Percentiles rank a stretch among this genome's conserved stretches.
These are phyloP conservation scores for Sordariomycetes sp. DNA, from an alignment of 2,329 filamentous ascomycete species.

Conservation along the genomic window DNA sequence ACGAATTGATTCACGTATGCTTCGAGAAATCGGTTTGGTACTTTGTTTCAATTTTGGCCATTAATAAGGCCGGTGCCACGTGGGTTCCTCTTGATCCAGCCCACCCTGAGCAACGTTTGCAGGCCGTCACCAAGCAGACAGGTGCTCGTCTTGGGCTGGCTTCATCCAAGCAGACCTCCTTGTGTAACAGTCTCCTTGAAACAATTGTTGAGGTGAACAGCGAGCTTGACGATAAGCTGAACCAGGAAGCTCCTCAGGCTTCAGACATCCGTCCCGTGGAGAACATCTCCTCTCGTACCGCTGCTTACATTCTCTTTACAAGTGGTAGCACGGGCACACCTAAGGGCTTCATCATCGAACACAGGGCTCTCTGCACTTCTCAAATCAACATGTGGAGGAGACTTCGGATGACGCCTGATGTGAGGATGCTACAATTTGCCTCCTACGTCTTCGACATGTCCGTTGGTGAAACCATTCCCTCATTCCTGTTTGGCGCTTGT, in stretches of 20 bases:
- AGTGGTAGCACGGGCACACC: slow-evolving; percentile 1
- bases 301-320: slow-evolving; percentile 3
- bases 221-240: slow-evolving; percentile 5
- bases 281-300: slow-evolving; percentile 2
- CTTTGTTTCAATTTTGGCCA: slow-evolving; percentile 3
- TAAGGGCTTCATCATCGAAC: slow-evolving; percentile 1
- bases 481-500: slow-evolving; percentile 19
- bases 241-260: not conserved
- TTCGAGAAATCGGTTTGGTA: slow-evolving; percentile 6
- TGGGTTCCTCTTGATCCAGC: slow-evolving; percentile 6
- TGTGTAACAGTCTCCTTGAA: not conserved
- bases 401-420: not conserved
- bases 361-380: not conserved
- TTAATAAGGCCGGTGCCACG: slow-evolving; percentile 6
- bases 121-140: not conserved
- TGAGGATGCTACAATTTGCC: slow-evolving; percentile 1
- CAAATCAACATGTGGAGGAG: slow-evolving; percentile 2
- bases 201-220: slow-evolving; percentile 11
- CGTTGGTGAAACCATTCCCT: slow-evolving; percentile 2
- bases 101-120: not conserved
- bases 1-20: slow-evolving; percentile 4
- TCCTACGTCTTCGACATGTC: slow-evolving; percentile 4
- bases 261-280: not conserved
- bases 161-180: not conserved
- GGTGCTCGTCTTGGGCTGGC: slow-evolving; percentile 2